phyloP scores from a whole-genome alignment of 2,329 filamentous ascomycete genomes.

The Nannizziopsis barbatae region DNA sequence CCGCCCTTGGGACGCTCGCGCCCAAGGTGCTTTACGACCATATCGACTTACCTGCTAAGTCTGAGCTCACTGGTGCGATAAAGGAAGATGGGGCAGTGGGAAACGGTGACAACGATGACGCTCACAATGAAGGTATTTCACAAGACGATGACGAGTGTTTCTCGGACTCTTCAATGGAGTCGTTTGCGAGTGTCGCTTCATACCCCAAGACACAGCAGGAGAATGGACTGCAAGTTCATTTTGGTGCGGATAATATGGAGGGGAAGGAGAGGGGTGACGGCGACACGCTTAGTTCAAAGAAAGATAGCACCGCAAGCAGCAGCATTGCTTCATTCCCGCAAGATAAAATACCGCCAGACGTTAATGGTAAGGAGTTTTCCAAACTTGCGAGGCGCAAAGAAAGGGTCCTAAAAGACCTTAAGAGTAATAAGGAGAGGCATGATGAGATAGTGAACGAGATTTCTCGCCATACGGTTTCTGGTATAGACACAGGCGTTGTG shows the following conservation, averaged over 20 bases:
- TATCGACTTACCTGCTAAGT: background rate
- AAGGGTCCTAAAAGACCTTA: constrained; percentile 10
- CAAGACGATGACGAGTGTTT: background rate
- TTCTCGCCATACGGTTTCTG: background rate
- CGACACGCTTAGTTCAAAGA: background rate
- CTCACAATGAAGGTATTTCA: background rate
- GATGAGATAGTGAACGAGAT: constrained; percentile 1
- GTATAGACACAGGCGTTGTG: background rate
- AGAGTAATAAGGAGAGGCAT: constrained; percentile 1
- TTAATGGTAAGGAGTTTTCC: constrained; percentile 8
- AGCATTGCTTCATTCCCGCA: constrained; percentile 6
- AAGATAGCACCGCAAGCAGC: constrained; percentile 1
- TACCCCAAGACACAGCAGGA: background rate
- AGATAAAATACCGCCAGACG: background rate
- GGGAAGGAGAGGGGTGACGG: background rate
- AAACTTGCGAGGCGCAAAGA: constrained; percentile 10
- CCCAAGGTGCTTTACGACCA: constrained; percentile 4
- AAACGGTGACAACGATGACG: background rate
- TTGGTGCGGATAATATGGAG: background rate
- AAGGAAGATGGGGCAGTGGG: background rate
- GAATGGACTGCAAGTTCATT: background rate
- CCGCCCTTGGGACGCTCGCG: constrained; percentile 2
- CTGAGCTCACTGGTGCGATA: background rate
- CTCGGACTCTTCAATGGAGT: background rate
- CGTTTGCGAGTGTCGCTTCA: constrained; percentile 4